These are phyloP conservation scores for Rubia tinctorum DNA, from an alignment of 305 asterid species.

Conservation along the genomic window DNA sequence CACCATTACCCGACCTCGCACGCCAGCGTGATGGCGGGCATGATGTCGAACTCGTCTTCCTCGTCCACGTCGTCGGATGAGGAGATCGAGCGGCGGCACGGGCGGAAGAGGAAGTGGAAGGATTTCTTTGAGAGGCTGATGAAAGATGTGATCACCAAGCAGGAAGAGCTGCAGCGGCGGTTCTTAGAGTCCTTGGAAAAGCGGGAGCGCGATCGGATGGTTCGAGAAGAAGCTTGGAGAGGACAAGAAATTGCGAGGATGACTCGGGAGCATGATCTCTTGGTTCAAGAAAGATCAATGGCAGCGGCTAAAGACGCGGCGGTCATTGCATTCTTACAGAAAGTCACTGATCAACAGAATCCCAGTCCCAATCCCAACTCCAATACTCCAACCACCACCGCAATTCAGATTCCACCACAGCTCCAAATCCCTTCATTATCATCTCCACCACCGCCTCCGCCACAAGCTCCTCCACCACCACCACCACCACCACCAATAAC, in stretches of 20 bases:
- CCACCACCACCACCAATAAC: background rate
- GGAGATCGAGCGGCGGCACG: conserved; percentile 48
- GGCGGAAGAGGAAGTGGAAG: conserved; percentile 83
- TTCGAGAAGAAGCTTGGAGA: conserved; percentile 78
- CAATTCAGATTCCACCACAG: conserved; percentile 12
- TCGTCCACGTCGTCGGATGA: conserved; percentile 79
- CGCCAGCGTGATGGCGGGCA: conserved; percentile 19
- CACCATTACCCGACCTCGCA: conserved; percentile 23
- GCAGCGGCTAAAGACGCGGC: conserved; percentile 86
- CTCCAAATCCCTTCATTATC: conserved; percentile 20
- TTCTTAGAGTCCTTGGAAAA: conserved; percentile 65
- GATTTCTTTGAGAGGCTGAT: conserved; percentile 59
- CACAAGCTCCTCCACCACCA: conserved; percentile 3
- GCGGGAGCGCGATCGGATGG: conserved; percentile 69
- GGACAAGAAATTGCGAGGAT: conserved; percentile 62
- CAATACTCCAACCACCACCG: background rate
- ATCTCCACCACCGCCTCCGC: conserved; percentile 17
- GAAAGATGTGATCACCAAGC: conserved; percentile 62
- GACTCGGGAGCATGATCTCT: conserved; percentile 66
- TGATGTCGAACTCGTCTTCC: conserved; percentile 51
- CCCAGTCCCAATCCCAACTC: conserved; percentile 25
- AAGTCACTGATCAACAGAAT: conserved; percentile 52
- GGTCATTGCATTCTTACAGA: conserved; percentile 60
- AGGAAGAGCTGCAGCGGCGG: conserved; percentile 68
- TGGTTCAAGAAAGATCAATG: conserved; percentile 72